Evolutionary conservation across 2,329 filamentous ascomycete species (phyloP), one percentile per base, ranked within the genome.

Genomic region (Phyllosticta citribraziliensis): DNA sequence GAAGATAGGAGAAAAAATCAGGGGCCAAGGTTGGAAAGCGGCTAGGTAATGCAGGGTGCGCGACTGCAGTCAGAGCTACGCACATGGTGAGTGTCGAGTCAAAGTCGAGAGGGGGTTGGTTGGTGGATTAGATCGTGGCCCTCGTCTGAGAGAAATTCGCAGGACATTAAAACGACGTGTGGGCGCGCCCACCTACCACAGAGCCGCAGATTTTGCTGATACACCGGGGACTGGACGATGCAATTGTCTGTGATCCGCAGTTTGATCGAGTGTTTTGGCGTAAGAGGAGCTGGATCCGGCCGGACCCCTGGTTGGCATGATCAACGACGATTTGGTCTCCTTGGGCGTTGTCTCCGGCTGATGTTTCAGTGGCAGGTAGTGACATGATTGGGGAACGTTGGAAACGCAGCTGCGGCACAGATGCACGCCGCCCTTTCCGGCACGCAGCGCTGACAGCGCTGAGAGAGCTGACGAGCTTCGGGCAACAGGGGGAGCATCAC

Each of bases 301-400:
- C 1, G 40, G 14, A n/a, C 5, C 40, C 40, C 40, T n/a, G 17
- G 40, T n/a, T n/a, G 40, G n/a, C 40, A 24, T 8, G 51, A 60
- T 60, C 58, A 60, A 55, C 58, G 52, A 35, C 57, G 51, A 17
- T 20, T 59, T 59, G 33, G 27, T 59, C 57, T 14, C 55, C 57
- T 59, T 59, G 22, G 57, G 57, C 57, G 33, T 30, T 22, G 40
- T 60, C 52, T 60, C 52, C 58, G 52, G 58, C 58, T 55, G 40
- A 47, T 47, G 40, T 47, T 47, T 47, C 40, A 47, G n/a, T 4
- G 40, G 40, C n/a, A 47, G 40, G 40, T 47, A 47, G 40, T 47
- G 40, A 47, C 40, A 47, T n/a, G 40, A 47, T 47, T 47, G 6
- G 40, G 40, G 40, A 19, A 19, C 40, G 40, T 47, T 47, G 40